Percentiles rank a stretch among this genome's conserved stretches.
Conservation (phyloP, 179 eudicot species). For the Camellia oleifera region DNA sequence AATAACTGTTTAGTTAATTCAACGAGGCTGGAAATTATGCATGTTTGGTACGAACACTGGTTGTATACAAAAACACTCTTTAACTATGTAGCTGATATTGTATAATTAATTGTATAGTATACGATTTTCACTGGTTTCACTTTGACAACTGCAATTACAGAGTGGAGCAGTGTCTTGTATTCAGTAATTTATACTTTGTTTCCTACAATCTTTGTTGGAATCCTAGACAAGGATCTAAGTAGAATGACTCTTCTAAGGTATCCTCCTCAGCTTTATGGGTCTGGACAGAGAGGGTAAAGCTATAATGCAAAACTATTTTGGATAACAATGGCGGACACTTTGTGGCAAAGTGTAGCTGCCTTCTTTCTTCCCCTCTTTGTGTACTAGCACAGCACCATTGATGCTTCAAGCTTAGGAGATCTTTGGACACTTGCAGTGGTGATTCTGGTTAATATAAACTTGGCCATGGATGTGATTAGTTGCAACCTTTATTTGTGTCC, state of each 20-base stretch:
- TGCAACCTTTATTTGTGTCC: conserved; percentile 75
- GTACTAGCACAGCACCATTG: conserved; percentile 58
- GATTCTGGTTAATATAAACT: conserved; percentile 70
- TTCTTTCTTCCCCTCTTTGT: conserved; percentile 69
- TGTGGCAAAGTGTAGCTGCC: conserved; percentile 87
- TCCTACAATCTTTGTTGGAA: conserved; percentile 84
- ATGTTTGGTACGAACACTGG: not conserved
- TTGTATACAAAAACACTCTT: not conserved
- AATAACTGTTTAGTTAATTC: no score
- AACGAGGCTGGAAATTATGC: not conserved
- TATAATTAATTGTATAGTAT: conserved; percentile 41
- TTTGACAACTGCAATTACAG: conserved; percentile 82
- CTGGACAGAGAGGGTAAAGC: conserved; percentile 79
- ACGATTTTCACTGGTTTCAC: conserved; percentile 71
- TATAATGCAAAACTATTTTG: conserved; percentile 80
- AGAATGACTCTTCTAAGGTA: conserved; percentile 63
- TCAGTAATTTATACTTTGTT: conserved; percentile 74
- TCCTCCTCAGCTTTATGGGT: conserved; percentile 69
- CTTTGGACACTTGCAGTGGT: conserved; percentile 90
- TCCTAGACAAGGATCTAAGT: conserved; percentile 91
- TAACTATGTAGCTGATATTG: not conserved
- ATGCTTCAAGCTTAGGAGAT: conserved; percentile 80
- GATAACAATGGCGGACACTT: conserved; percentile 77
- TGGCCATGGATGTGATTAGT: conserved; percentile 90
- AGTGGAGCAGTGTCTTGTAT: conserved; percentile 94